These are phyloP conservation scores for Sugiyamaella floridensis DNA, from an alignment of 805 yeast species.

Conservation along the genomic window DNA sequence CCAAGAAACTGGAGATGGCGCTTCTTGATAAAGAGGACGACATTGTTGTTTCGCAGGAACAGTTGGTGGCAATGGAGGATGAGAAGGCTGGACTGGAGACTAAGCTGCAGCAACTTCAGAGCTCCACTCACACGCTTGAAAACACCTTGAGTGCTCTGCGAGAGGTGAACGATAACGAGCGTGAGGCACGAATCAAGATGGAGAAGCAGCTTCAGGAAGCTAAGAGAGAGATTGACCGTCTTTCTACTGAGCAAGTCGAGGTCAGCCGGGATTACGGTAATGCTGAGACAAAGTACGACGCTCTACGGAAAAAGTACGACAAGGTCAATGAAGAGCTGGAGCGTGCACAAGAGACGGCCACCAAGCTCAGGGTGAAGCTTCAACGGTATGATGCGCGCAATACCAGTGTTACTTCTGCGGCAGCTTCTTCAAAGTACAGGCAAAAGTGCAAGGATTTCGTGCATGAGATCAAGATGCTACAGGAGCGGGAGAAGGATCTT, in stretches of 20 bases:
- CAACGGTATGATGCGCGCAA: not conserved
- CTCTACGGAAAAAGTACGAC: constrained; percentile 4
- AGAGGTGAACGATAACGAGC: not conserved
- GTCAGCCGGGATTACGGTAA: not conserved
- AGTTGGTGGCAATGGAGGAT: constrained; percentile 6
- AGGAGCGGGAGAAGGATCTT: not conserved
- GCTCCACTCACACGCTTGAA: not conserved
- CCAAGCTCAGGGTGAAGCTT: not conserved
- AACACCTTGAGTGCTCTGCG: not conserved
- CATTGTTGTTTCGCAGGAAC: constrained; percentile 10
- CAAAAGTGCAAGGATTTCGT: not conserved
- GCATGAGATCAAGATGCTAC: not conserved
- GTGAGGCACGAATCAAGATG: not conserved
- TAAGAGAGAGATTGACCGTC: not conserved
- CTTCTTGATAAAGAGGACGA: constrained; percentile 16
- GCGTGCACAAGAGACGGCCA: not conserved
- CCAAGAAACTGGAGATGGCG: not conserved
- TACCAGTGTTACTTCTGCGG: not conserved
- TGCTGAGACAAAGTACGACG: not conserved
- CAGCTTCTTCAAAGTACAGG: not conserved
- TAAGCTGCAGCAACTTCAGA: constrained; percentile 3
- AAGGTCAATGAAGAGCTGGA: not conserved
- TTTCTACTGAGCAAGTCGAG: not conserved
- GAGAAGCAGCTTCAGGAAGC: not conserved
- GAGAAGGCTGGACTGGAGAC: constrained; percentile 3